Evolutionary conservation across 2,329 filamentous ascomycete genomes (phyloP).

Genomic region (Pochonia chlamydosporia): DNA sequence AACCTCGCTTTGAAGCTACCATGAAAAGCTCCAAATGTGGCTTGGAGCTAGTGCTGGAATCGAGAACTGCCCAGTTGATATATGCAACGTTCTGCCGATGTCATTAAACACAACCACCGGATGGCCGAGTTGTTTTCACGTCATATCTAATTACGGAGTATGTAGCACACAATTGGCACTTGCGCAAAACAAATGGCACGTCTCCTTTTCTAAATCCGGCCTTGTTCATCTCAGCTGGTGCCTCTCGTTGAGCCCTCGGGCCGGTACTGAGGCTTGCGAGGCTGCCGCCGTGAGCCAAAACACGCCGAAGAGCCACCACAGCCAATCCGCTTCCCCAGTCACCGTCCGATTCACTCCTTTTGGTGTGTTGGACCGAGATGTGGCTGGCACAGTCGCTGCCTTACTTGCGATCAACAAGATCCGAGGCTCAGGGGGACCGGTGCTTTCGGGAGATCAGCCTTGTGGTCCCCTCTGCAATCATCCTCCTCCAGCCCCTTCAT

Average conservation of each 20-base stretch:
- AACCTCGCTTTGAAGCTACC: no score
- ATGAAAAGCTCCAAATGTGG: neutral
- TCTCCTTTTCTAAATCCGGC: neutral
- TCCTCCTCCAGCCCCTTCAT: neutral
- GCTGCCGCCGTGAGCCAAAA: no score
- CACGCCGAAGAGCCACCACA: no score
- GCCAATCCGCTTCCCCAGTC: no score
- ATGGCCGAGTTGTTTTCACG: no score
- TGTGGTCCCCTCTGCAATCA: neutral
- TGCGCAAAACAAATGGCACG: neutral
- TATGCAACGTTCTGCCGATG: no score
- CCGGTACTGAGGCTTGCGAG: neutral
- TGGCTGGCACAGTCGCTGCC: slow-evolving; percentile 1
- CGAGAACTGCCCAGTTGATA: no score
- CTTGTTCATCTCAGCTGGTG: neutral
- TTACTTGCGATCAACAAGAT: slow-evolving; percentile 5
- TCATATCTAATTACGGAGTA: no score
- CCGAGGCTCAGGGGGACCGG: slow-evolving; percentile 2
- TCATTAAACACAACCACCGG: no score
- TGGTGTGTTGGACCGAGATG: slow-evolving; percentile 2
- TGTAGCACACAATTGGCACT: neutral
- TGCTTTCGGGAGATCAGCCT: slow-evolving; percentile 8
- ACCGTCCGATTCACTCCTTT: neutral
- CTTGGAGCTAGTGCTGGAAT: neutral
- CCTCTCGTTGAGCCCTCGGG: neutral